A percentile compares a stretch with the other conserved stretches of the same genome.
phyloP scores from a whole-genome alignment of 2,329 filamentous ascomycete genomes.

The Sporothrix variecibatus region DNA sequence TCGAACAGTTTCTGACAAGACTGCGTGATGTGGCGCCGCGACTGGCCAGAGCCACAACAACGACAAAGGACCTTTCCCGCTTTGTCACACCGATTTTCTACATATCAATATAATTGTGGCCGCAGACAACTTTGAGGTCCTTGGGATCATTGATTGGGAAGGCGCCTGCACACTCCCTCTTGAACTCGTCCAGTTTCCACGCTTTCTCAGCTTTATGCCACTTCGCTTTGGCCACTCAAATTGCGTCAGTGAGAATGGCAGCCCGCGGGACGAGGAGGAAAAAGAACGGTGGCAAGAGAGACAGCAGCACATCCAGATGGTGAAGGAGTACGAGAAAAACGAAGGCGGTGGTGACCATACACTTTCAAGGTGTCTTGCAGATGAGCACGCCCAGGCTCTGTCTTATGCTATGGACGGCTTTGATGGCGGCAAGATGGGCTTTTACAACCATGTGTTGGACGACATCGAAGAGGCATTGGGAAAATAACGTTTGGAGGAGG shows the following conservation, averaged over 20 bases:
- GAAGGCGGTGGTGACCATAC: not conserved
- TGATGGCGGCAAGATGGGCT: constrained; percentile 20
- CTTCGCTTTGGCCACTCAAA: not conserved
- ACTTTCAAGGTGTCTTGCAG: constrained; percentile 18
- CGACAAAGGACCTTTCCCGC: constrained; percentile 38
- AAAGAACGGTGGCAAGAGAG: constrained; percentile 17
- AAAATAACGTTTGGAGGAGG: no score
- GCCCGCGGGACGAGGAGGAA: constrained; percentile 9
- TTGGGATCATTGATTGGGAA: constrained; percentile 40
- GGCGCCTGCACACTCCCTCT: constrained; percentile 34
- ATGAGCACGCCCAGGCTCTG: constrained; percentile 13
- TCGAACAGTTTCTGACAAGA: constrained; percentile 27
- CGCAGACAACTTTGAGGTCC: constrained; percentile 32
- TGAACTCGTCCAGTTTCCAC: constrained; percentile 34
- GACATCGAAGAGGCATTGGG: constrained; percentile 4
- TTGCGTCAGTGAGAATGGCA: not conserved
- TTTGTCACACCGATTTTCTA: constrained; percentile 38
- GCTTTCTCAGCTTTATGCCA: constrained; percentile 32
- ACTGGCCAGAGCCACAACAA: not conserved
- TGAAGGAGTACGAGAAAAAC: not conserved
- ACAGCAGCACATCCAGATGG: constrained; percentile 18
- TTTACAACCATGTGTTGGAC: constrained; percentile 25
- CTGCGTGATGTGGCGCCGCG: constrained; percentile 23
- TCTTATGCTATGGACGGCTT: constrained; percentile 18
- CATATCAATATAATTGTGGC: constrained; percentile 40